Evolutionary conservation across 2,329 filamentous ascomycete genomes (phyloP).

Genomic region (Curvularia sp.): DNA sequence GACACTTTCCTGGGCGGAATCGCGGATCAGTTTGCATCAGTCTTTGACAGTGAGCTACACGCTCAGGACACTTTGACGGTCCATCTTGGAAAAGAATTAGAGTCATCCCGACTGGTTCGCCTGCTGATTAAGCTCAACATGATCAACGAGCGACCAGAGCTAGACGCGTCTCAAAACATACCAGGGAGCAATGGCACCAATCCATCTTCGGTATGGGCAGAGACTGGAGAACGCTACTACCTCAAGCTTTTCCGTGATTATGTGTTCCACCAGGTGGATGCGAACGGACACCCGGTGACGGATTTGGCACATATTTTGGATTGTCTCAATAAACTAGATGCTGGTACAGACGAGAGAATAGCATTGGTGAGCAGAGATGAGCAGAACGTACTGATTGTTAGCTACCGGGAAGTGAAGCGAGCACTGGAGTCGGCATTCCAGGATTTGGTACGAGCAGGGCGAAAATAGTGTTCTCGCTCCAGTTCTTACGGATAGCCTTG

Average conservation of each 20-base stretch:
- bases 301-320: conserved; percentile 87
- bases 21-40: conserved; percentile 74
- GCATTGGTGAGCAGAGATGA: conserved; percentile 88
- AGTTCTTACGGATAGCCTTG: conserved; percentile 20
- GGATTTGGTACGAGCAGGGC: conserved; percentile 56
- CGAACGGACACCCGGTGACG: conserved; percentile 79
- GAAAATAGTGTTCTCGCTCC: conserved; percentile 36
- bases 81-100: conserved; percentile 79
- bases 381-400: conserved; percentile 85
- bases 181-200: conserved; percentile 36
- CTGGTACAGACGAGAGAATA: conserved; percentile 84
- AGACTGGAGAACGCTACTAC: conserved; percentile 90
- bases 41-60: conserved; percentile 81
- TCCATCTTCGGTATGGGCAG: conserved; percentile 71
- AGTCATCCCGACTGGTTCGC: conserved; percentile 85
- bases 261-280: conserved; percentile 94
- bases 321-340: conserved; percentile 91
- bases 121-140: conserved; percentile 82
- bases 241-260: conserved; percentile 96
- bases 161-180: conserved; percentile 68
- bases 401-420: conserved; percentile 84
- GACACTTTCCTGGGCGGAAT: conserved; percentile 82
- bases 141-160: conserved; percentile 89
- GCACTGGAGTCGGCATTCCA: conserved; percentile 67
- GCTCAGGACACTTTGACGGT: conserved; percentile 75